Evolutionary conservation across 164 flowering plant genomes (phyloP), one percentile per base, ranked within the genome.

Genomic region (Magnolia changhungtana): DNA sequence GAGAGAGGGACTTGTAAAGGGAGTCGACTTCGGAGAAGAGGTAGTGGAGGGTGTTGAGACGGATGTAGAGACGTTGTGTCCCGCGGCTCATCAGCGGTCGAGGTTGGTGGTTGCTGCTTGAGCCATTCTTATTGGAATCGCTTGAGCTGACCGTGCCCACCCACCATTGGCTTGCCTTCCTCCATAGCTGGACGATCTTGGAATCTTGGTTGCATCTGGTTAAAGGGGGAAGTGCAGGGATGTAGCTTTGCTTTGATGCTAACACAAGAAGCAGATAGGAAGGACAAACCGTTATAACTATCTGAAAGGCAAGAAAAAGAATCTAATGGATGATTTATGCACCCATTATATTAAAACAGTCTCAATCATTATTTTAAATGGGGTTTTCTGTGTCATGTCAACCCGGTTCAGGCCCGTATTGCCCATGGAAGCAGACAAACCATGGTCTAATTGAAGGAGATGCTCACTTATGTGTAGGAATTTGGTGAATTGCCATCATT

Each of bases 81-180:
- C 95, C 98, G 20, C 99, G 92, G 79, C 97, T 96, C 8, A 91
- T 94, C 16, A 95, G 91, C 49, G 96, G 93, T 1, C 95, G 88
- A 14, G 92, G 94, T 77, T 91, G 85, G 66, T 88, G 85, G 0
- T 75, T 1, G 50, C 76, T 82, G 13, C 11, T 3, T 9, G 4
- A 16, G 61, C 13, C 18, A 11, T 55, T 55, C 61, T 55, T 11
- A 55, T 11, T 16, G 4, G 29, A 75, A 7, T 84, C 89, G 45
- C 67, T 18, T 21, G 10, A 31, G 29, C 50, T 50, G 21, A 86
- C 89, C 2, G 45, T 61, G 0, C 78, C 82, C 45, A 79, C 81
- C 55, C 77, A 80, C 80, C 99, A 95, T 23, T 90, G 92, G 19
- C 68, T 77, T 3, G 93, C 94, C 74, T 72, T 90, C 76, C 78